Percentiles rank a stretch among this genome's conserved stretches.
phyloP scores from a whole-genome alignment of 106 monocot genomes.

The Apostasia ramifera region DNA sequence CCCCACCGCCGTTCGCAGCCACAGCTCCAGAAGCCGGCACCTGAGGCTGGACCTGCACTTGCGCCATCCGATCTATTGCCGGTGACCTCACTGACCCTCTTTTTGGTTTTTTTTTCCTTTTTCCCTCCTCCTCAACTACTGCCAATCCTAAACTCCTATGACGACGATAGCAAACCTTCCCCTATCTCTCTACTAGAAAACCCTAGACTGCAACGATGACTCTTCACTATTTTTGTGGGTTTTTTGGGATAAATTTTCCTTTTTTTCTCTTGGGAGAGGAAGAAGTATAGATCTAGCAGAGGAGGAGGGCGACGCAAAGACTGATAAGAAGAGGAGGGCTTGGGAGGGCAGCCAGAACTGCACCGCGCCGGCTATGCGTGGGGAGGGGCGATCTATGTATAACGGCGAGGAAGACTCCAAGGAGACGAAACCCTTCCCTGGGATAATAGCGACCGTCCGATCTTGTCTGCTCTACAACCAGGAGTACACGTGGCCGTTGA shows the following conservation, averaged over 20 bases:
- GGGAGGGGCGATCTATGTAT: not conserved
- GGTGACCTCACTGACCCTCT: not conserved
- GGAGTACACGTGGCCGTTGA: too few relatives aligned
- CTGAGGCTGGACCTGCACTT: conserved; percentile 9
- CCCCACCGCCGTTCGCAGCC: conserved; percentile 1
- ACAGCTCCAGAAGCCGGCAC: conserved; percentile 7
- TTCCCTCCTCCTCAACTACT: not conserved
- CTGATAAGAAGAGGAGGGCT: not conserved
- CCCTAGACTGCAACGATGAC: not conserved
- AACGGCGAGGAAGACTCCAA: not conserved
- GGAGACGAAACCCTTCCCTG: not conserved
- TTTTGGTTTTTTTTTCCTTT: not conserved
- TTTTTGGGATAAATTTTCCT: conserved; percentile 2
- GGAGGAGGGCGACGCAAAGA: not conserved
- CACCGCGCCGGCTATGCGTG: conserved; percentile 7
- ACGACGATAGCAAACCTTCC: conserved; percentile 3
- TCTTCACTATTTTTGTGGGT: not conserved
- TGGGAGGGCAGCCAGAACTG: conserved; percentile 24
- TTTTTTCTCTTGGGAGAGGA: not conserved
- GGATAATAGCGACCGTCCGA: not conserved
- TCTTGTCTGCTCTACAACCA: too few relatives aligned
- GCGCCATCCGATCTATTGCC: conserved; percentile 6
- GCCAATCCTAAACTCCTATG: not conserved
- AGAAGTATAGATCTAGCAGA: conserved; percentile 3
- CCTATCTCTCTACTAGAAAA: not conserved